Evolutionary conservation across 805 yeast genomes (phyloP).

Genomic region (Candida xyloterini): DNA sequence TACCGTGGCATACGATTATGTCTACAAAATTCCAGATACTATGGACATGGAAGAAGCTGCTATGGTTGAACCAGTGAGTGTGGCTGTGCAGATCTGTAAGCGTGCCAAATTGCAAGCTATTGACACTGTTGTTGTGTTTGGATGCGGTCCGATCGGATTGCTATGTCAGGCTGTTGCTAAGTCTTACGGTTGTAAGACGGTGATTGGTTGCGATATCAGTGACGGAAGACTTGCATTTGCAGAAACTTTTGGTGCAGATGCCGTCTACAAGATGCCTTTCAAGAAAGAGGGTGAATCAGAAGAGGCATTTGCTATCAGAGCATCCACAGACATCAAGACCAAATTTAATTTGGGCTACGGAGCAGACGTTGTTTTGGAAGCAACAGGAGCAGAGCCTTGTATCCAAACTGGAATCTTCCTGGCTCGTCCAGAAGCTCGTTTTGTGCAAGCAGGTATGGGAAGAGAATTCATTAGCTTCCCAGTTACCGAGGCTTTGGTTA

Average conservation of each 20-base stretch:
- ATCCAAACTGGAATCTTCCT: conserved; percentile 63
- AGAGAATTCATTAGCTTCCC: conserved; percentile 66
- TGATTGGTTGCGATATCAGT: conserved; percentile 66
- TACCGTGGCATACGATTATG: conserved; percentile 77
- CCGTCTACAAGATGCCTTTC: conserved; percentile 45
- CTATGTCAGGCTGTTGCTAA: conserved; percentile 69
- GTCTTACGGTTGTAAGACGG: conserved; percentile 72
- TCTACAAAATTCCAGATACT: conserved; percentile 73
- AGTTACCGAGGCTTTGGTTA: conserved; percentile 61
- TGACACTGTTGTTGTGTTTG: conserved; percentile 68
- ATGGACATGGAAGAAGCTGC: conserved; percentile 85
- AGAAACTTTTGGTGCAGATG: conserved; percentile 55
- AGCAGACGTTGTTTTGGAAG: conserved; percentile 62
- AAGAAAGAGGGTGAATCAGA: conserved; percentile 46
- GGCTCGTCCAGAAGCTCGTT: conserved; percentile 64
- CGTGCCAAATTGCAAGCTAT: conserved; percentile 61
- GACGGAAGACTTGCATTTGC: conserved; percentile 69
- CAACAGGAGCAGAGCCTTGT: conserved; percentile 80
- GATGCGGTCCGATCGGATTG: conserved; percentile 89
- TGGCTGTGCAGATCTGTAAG: conserved; percentile 78
- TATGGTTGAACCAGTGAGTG: conserved; percentile 79
- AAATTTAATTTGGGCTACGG: conserved; percentile 29
- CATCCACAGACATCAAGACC: conserved; percentile 35
- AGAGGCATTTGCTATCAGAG: conserved; percentile 37
- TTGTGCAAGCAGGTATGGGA: conserved; percentile 86